Evolutionary conservation across 495 filamentous ascomycete genomes (phyloP), one percentile per base, ranked within the genome.

Genomic region (Collariella sp.): DNA sequence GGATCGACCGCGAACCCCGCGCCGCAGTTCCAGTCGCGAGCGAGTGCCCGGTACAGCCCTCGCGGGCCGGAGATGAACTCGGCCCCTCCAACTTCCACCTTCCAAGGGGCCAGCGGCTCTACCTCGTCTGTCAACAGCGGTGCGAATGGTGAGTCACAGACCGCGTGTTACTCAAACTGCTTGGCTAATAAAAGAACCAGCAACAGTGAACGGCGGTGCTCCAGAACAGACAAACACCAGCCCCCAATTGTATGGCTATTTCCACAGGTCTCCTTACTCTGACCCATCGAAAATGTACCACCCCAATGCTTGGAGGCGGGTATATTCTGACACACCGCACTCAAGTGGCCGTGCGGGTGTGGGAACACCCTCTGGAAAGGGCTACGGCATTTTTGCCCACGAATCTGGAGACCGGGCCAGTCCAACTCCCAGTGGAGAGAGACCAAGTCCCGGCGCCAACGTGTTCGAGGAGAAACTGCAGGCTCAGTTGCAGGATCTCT

Each of bases 231-330:
- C 44, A 20, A 59, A 40, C 22, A 49, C 49, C 23, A 55, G 49
- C 34, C 54, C 65, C 46, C 64, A 53, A 58, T 59, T 67, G 67
- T 69, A 69, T 56, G 67, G 19, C n/a, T n/a, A n/a, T n/a, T n/a
- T n/a, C n/a, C n/a, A n/a, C n/a, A n/a, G n/a, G n/a, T 33, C 48
- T 41, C 43, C 60, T 39, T 55, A 53, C 50, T 46, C 29, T 57
- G 33, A 57, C 38, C 22, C 34, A 16, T 36, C 47, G 38, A 16
- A 13, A 26, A 7, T 42, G 36, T n/a, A n/a, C 41, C 39, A 33
- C 34, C 22, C 39, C 43, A 29, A 39, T 46, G 12, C 33, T 5
- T 35, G 13, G 39, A 15, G 24, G 4, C 13, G 29, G 19, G 18
- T 41, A 33, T 20, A 16, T 1, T 22, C n/a, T 46, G 12, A 48